Evolutionary conservation across 106 monocot genomes (phyloP).

Genomic region (Dactylorhiza incarnata): DNA sequence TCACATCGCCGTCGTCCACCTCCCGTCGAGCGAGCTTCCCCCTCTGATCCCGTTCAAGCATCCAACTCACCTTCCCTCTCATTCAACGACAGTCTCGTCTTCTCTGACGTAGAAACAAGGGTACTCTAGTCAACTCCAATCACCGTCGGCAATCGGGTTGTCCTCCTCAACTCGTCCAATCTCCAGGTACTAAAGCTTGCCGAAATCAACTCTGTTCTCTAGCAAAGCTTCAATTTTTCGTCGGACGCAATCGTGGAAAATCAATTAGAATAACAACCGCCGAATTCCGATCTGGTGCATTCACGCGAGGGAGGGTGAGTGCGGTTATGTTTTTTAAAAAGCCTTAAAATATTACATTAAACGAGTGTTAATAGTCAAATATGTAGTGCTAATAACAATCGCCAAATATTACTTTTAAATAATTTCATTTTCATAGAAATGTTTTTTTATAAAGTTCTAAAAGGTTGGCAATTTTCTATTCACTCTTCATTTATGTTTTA

Average conservation of each 20-base stretch:
- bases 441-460: no score
- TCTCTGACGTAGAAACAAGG: conserved; percentile 23
- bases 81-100: conserved; percentile 39
- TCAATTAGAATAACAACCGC: conserved; percentile 12
- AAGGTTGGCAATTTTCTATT: no score
- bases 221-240: conserved; percentile 73
- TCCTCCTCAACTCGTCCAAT: conserved; percentile 71
- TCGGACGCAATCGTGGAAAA: conserved; percentile 52
- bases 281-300: no score
- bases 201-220: conserved; percentile 11
- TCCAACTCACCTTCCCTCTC: conserved; percentile 25
- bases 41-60: conserved; percentile 14
- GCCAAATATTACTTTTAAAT: no score
- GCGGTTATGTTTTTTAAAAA: no score
- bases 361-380: no score
- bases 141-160: conserved; percentile 21
- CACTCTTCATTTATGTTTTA: no score
- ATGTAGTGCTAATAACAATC: no score
- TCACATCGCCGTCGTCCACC: conserved; percentile 55
- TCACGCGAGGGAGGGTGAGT: no score
- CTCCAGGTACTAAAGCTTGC: conserved; percentile 43
- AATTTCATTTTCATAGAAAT: no score
- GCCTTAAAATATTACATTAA: no score
- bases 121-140: conserved; percentile 21
- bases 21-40: conserved; percentile 42